Percentiles rank a stretch among this genome's conserved stretches.
phyloP scores from a whole-genome alignment of 1,284 basidiomycete species.

The Ustilago shanxiensis region DNA sequence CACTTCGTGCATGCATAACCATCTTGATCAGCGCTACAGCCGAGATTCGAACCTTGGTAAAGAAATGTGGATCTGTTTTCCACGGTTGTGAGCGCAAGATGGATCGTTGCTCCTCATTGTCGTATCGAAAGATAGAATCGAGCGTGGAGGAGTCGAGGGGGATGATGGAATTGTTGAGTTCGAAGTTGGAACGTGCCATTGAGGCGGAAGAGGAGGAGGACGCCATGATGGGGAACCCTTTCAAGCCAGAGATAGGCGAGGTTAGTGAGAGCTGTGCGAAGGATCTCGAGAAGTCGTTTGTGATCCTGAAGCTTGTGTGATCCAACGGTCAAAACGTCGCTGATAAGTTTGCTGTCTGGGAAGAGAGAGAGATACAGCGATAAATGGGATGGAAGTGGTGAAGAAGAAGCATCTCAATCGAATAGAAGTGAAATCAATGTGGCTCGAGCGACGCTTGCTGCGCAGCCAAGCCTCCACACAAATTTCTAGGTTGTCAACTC shows the following conservation, averaged over 20 bases:
- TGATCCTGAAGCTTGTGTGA: too few relatives aligned
- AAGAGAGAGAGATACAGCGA: background rate
- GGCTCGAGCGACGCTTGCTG: constrained; percentile 29
- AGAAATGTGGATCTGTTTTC: constrained; percentile 90
- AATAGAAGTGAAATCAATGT: constrained; percentile 10
- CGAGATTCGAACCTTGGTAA: constrained; percentile 93
- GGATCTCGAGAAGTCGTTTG: too few relatives aligned
- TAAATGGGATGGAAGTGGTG: background rate
- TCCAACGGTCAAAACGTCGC: too few relatives aligned
- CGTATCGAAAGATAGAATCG: constrained; percentile 73
- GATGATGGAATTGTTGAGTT: constrained; percentile 81
- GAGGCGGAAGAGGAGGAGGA: constrained; percentile 18
- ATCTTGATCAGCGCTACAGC: constrained; percentile 97
- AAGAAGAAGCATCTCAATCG: background rate
- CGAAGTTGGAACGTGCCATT: constrained; percentile 84
- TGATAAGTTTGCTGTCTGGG: too few relatives aligned
- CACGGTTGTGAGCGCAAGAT: constrained; percentile 84
- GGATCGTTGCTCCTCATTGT: constrained; percentile 79
- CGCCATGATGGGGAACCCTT: constrained; percentile 4
- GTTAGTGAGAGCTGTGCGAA: background rate
- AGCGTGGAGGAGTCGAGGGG: constrained; percentile 46
- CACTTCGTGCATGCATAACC: constrained; percentile 98
- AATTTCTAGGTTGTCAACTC: background rate
- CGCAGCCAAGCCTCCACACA: constrained; percentile 18
- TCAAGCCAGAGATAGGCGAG: background rate